Percentiles rank a stretch among this genome's conserved stretches.
phyloP scores from a whole-genome alignment of 2,329 filamentous ascomycete genomes.

The Clonostachys solani region DNA sequence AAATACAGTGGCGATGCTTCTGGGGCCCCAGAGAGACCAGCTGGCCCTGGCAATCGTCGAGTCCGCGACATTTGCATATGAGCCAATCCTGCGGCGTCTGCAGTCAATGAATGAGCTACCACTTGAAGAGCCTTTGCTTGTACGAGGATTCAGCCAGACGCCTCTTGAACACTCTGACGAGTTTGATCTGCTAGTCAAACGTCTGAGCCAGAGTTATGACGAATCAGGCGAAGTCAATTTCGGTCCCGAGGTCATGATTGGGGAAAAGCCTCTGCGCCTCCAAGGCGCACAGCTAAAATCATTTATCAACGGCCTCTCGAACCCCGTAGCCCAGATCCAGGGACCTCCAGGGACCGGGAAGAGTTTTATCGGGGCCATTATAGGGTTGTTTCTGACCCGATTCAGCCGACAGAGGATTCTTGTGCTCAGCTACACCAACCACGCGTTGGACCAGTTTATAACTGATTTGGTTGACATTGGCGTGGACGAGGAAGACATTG shows the following conservation, averaged over 20 bases:
- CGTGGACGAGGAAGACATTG: slow-evolving; percentile 42
- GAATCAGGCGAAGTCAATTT: neutral
- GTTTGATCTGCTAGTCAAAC: neutral
- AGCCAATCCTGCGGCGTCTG: slow-evolving; percentile 59
- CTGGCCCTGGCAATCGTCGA: slow-evolving; percentile 46
- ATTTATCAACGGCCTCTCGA: too few species aligned
- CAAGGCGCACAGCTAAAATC: neutral
- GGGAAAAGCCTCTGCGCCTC: neutral
- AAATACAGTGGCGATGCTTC: slow-evolving; percentile 31
- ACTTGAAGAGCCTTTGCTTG: slow-evolving; percentile 47
- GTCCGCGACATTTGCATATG: slow-evolving; percentile 64
- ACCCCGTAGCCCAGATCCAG: too few species aligned
- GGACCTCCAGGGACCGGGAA: slow-evolving; percentile 61
- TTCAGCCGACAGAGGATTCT: slow-evolving; percentile 48
- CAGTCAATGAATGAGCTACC: slow-evolving; percentile 52
- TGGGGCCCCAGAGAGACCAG: slow-evolving; percentile 9
- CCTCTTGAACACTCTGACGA: neutral
- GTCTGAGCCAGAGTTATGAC: neutral
- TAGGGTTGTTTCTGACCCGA: slow-evolving; percentile 51
- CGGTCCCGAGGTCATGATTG: neutral
- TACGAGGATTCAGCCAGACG: neutral
- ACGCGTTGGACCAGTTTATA: slow-evolving; percentile 62
- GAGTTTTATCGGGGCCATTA: slow-evolving; percentile 65
- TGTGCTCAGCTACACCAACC: slow-evolving; percentile 65
- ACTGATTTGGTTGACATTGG: slow-evolving; percentile 59